Conservation (phyloP, 805 yeast species). For the Gaillardinia entomophila region DNA sequence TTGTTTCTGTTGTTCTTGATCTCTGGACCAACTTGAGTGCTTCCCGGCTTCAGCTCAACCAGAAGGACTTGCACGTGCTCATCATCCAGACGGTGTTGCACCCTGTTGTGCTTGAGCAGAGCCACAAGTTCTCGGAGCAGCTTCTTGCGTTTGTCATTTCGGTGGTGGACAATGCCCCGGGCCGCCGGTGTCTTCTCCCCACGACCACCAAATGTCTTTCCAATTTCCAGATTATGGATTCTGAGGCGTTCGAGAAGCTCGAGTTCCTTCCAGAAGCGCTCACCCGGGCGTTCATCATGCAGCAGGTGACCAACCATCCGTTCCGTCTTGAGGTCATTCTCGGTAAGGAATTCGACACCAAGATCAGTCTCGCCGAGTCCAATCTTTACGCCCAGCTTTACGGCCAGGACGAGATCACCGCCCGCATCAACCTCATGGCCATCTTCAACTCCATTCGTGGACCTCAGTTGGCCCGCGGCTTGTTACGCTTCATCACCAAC, state of each 20-base stretch:
- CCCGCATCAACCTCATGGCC: conserved; percentile 46
- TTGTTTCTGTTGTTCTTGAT: conserved; percentile 29
- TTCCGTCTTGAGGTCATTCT: conserved; percentile 58
- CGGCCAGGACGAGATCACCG: conserved; percentile 53
- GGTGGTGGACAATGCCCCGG: conserved; percentile 44
- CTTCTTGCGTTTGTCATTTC: conserved; percentile 34
- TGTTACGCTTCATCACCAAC: conserved; percentile 33
- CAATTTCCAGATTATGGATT: conserved; percentile 32
- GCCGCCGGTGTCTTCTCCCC: conserved; percentile 69
- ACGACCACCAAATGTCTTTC: conserved; percentile 43
- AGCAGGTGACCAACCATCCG: conserved; percentile 50
- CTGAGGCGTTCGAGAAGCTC: conserved; percentile 30
- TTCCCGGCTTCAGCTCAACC: conserved; percentile 59
- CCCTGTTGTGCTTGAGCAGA: conserved; percentile 28
- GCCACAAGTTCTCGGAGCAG: conserved; percentile 16
- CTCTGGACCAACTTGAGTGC: conserved; percentile 57
- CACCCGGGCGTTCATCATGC: conserved; percentile 38
- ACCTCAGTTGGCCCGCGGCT: conserved; percentile 17
- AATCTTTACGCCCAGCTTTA: conserved; percentile 43
- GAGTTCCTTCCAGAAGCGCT: conserved; percentile 50
- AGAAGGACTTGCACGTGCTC: conserved; percentile 54
- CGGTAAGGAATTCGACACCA: conserved; percentile 45
- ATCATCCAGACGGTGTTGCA: conserved; percentile 50
- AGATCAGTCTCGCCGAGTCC: conserved; percentile 19
- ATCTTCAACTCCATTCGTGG: conserved; percentile 32